These are phyloP conservation scores for Xylariaceae sp. DNA, from an alignment of 2,329 filamentous ascomycete genomes.

Conservation along the genomic window DNA sequence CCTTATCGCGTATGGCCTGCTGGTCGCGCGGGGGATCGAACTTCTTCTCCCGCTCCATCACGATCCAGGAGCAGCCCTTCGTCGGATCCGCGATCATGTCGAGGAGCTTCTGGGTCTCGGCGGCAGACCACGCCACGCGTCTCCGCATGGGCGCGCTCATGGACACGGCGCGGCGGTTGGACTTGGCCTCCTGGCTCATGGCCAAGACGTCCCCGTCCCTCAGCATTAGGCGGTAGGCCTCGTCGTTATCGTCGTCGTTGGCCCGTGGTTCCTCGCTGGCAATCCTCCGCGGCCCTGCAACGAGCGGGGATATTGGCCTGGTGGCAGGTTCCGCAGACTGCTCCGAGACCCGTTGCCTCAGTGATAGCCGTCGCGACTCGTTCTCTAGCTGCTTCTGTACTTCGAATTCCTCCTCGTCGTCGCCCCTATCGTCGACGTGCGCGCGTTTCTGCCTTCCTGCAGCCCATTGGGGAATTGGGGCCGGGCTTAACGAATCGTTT, in stretches of 20 bases:
- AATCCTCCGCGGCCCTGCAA: neutral
- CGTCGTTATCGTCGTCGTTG: conserved; percentile 4
- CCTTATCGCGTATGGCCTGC: conserved; percentile 50
- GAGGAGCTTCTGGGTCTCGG: conserved; percentile 35
- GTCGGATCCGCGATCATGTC: conserved; percentile 30
- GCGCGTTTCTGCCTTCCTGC: neutral
- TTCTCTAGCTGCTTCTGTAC: conserved; percentile 14
- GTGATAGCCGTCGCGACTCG: conserved; percentile 1
- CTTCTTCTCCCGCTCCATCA: conserved; percentile 26
- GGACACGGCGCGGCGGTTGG: conserved; percentile 9
- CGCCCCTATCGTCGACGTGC: conserved; percentile 3
- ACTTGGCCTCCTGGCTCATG: conserved; percentile 14
- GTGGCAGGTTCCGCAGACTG: neutral
- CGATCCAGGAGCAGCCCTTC: conserved; percentile 30
- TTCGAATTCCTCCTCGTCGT: conserved; percentile 12
- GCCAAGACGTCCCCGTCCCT: conserved; percentile 9
- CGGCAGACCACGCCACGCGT: conserved; percentile 33
- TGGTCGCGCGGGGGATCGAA: conserved; percentile 42
- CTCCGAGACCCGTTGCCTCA: conserved; percentile 10
- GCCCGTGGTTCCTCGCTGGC: conserved; percentile 1
- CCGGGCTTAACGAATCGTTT: neutral
- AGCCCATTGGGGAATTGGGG: neutral
- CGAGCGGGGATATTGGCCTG: neutral
- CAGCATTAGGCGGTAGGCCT: conserved; percentile 7
- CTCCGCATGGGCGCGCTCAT: conserved; percentile 18